Evolutionary conservation across 2,329 filamentous ascomycete genomes (phyloP).

Genomic region (Tolypocladium guangdongense): DNA sequence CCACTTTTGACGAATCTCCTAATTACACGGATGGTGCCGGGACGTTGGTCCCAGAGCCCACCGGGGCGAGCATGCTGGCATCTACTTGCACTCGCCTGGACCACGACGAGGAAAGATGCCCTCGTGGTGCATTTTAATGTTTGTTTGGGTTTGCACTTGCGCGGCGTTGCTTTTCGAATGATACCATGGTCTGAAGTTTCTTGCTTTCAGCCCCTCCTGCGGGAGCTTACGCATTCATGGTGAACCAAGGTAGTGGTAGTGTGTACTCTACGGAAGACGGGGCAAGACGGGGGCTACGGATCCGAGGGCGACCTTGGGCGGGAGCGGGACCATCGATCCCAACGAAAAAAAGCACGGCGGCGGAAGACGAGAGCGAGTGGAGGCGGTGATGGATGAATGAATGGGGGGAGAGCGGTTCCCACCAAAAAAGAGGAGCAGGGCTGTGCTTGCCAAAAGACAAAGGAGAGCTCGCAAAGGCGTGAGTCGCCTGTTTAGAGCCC

Average conservation of each 20-base stretch:
- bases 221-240: constrained; percentile 5
- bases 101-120: constrained; percentile 2
- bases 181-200: constrained; percentile 18
- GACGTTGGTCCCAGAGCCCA: not conserved
- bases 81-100: constrained; percentile 1
- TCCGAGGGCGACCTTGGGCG: constrained; percentile 14
- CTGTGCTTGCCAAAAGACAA: not conserved
- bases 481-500: not conserved
- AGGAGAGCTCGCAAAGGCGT: not conserved
- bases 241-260: constrained; percentile 8
- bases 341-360: not conserved
- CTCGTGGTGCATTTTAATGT: constrained; percentile 5
- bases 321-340: not conserved
- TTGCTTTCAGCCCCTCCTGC: constrained; percentile 2
- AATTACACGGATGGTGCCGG: not conserved
- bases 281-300: constrained; percentile 6
- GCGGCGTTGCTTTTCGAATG: constrained; percentile 11
- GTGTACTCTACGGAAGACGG: constrained; percentile 16
- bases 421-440: not conserved
- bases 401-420: not conserved
- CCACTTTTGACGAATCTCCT: not conserved
- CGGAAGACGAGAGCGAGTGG: not conserved
- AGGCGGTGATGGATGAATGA: too few species aligned
- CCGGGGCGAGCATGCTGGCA: not conserved
- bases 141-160: constrained; percentile 9